Percentiles rank a stretch among this genome's conserved stretches.
Evolutionary conservation across 2,329 filamentous ascomycete genomes (phyloP).

Genomic region (Graphiopsis chlorocephala): DNA sequence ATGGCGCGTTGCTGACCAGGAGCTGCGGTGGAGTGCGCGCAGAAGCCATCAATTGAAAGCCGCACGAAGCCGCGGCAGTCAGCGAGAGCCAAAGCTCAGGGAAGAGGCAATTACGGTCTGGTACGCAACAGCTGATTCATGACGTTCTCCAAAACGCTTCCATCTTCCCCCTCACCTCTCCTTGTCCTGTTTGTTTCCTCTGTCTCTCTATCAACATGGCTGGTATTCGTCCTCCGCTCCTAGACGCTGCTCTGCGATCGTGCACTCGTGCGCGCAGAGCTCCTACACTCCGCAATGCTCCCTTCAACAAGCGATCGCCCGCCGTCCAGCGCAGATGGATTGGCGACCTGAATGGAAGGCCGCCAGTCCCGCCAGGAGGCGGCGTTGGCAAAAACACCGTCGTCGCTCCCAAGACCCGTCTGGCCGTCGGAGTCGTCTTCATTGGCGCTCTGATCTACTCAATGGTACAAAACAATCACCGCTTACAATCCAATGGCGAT

Average conservation of each 20-base stretch:
- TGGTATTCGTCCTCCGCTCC: conserved; percentile 7
- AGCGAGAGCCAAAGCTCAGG: neutral
- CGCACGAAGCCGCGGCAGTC: conserved; percentile 12
- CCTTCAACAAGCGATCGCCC: conserved; percentile 20
- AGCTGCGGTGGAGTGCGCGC: neutral
- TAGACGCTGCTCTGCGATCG: conserved; percentile 11
- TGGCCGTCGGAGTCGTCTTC: conserved; percentile 50
- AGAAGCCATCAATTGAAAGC: neutral
- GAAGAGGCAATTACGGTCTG: neutral
- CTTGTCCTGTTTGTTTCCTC: neutral
- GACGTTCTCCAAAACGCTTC: conserved; percentile 11
- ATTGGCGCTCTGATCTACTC: conserved; percentile 56
- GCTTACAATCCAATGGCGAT: neutral
- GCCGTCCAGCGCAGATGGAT: conserved; percentile 26
- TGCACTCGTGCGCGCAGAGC: conserved; percentile 15
- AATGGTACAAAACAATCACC: conserved; percentile 48
- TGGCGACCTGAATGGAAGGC: conserved; percentile 23
- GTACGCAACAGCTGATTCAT: neutral
- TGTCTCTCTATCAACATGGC: conserved; percentile 8
- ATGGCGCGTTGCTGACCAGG: conserved; percentile 5
- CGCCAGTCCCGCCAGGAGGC: conserved; percentile 26
- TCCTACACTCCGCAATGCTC: conserved; percentile 15
- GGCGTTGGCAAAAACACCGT: conserved; percentile 36
- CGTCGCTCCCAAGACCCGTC: conserved; percentile 41
- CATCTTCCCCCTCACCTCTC: neutral